Evolutionary conservation across 106 monocot genomes (phyloP), one percentile per base, ranked within the genome.

Genomic region (Dendrobium officinale): DNA sequence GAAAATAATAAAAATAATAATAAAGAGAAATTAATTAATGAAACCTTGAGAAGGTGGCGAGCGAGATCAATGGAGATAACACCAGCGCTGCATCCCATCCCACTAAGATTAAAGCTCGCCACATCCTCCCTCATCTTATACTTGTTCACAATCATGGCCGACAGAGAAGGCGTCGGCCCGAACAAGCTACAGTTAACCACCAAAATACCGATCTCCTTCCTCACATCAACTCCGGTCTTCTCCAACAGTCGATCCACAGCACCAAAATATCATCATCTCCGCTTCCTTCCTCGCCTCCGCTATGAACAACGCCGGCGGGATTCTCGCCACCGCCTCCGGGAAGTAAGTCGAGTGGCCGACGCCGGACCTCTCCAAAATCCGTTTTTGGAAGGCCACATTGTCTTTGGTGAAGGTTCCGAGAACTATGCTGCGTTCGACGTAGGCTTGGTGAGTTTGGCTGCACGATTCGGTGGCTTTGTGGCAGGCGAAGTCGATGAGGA

Each of bases 31-130:
- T 37, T 37, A 37, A 37, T 37, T 37, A 37, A 37, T 37, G 22
- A 29, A 15, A 81, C 80, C 80, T 73, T 72, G 15, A 81, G 73
- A 9, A 81, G 19, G 10, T 81, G 72, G 31, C 72, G 73, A 0
- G 80, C 80, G 19, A 81, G 80, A 42, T 82, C 82, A 22, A 82
- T 55, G 45, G 83, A 22, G 9, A 86, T 80, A 19, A 86, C 54
- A 11, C 86, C 82, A 16, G 83, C 83, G 47, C 83, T 86, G 55
- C 86, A 86, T 5, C 86, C 86, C 86, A 86, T 86, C 20, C 86
- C 86, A 16, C 82, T 77, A 2, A 82, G 72, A 20, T 77, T 82
- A 31, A 77, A 82, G 48, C 77, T 78, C 26, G 72, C 61, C 10
- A 82, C 55, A 45, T 82, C 77, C 41, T 55, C 77, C 24, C 82